phyloP scores from a whole-genome alignment of 148 eudicot genomes.

The Fagopyrum homotropicum region DNA sequence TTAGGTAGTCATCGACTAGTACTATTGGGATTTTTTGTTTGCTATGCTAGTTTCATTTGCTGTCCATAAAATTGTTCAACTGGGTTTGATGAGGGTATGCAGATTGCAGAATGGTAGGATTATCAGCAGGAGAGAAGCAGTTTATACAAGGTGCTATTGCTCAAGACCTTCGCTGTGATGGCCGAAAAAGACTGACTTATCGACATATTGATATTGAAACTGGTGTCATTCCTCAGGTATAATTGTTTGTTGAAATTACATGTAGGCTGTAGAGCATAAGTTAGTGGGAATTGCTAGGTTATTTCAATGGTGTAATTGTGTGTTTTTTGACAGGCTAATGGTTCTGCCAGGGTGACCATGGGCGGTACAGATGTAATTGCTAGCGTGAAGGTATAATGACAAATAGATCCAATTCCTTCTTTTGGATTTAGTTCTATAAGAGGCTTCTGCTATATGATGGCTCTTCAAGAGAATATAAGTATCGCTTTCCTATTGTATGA shows the following conservation, averaged over 20 bases:
- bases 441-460: background rate
- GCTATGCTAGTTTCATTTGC: too few relatives aligned
- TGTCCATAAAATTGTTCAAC: background rate
- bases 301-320: background rate
- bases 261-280: background rate
- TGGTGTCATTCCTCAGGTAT: conserved; percentile 82
- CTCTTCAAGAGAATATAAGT: background rate
- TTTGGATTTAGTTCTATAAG: background rate
- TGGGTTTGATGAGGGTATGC: conserved; percentile 4
- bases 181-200: conserved; percentile 62
- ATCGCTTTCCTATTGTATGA: background rate
- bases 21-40: too few relatives aligned
- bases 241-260: background rate
- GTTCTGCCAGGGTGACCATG: conserved; percentile 84
- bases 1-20: too few relatives aligned
- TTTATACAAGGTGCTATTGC: conserved; percentile 87
- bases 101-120: conserved; percentile 59
- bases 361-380: conserved; percentile 90
- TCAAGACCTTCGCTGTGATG: conserved; percentile 93
- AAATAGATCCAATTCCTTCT: background rate
- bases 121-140: conserved; percentile 70
- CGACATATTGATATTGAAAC: conserved; percentile 62
- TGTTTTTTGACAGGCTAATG: conserved; percentile 54
- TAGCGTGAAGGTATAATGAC: conserved; percentile 65
- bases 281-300: background rate